phyloP scores from a whole-genome alignment of 179 eudicot genomes.

The Corrigiola litoralis region DNA sequence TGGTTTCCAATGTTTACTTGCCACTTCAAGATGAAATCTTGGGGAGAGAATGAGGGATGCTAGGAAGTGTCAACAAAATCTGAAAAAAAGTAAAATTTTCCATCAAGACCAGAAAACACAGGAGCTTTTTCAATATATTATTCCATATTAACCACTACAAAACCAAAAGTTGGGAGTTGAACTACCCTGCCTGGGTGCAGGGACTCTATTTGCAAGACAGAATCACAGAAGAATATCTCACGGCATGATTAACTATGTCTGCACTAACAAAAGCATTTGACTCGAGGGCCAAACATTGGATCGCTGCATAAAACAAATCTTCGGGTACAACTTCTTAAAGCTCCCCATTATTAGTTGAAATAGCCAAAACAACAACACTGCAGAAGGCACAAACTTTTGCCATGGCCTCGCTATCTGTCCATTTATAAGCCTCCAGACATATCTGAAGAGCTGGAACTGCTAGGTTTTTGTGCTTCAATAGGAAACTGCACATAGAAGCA shows the following conservation, averaged over 20 bases:
- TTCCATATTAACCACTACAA: neutral
- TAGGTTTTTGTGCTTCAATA: slow-evolving; percentile 57
- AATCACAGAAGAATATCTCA: slow-evolving; percentile 67
- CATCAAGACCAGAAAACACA: neutral
- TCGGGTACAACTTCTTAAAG: slow-evolving; percentile 73
- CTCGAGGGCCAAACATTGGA: slow-evolving; percentile 80
- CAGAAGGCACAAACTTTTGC: slow-evolving; percentile 66
- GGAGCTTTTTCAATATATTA: neutral
- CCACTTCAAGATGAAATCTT: slow-evolving; percentile 85
- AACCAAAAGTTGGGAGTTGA: neutral
- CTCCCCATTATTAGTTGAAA: slow-evolving; percentile 56
- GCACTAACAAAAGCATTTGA: slow-evolving; percentile 71
- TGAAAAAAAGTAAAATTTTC: slow-evolving; percentile 27
- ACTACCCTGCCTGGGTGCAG: slow-evolving; percentile 90
- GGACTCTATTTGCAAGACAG: slow-evolving; percentile 68
- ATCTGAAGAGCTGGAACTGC: slow-evolving; percentile 89
- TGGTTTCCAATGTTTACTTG: too few species aligned
- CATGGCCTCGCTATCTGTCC: slow-evolving; percentile 88
- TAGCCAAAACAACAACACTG: slow-evolving; percentile 60
- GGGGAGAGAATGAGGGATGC: slow-evolving; percentile 54
- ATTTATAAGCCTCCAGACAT: slow-evolving; percentile 66
- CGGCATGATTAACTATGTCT: slow-evolving; percentile 78
- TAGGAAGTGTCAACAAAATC: slow-evolving; percentile 87
- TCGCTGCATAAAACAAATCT: slow-evolving; percentile 78
- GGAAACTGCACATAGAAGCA: slow-evolving; percentile 48